phyloP scores from a whole-genome alignment of 176 grass and related monocot species.

The Eragrostis nindensis region DNA sequence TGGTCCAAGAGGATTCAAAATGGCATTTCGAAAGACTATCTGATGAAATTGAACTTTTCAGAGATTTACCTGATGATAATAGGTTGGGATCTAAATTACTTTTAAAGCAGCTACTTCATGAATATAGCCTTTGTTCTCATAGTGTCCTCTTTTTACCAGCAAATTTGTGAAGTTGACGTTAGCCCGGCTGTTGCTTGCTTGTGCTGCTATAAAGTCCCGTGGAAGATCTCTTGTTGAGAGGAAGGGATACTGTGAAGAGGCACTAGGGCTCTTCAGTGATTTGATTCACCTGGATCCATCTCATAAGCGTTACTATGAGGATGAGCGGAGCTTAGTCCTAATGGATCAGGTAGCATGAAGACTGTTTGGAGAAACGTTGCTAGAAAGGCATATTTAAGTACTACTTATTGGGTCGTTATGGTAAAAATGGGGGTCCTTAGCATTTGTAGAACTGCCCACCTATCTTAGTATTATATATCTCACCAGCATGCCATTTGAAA shows the following conservation, averaged over 20 bases:
- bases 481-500: background rate
- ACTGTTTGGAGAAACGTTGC: conserved; percentile 13
- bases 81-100: conserved; percentile 54
- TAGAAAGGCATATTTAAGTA: conserved; percentile 25
- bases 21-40: conserved; percentile 86
- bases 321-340: conserved; percentile 76
- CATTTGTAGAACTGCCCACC: background rate
- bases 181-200: conserved; percentile 72
- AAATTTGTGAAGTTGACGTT: conserved; percentile 89
- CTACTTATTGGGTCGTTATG: background rate
- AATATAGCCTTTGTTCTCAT: conserved; percentile 29
- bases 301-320: conserved; percentile 82
- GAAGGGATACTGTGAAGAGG: conserved; percentile 72
- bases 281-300: conserved; percentile 76
- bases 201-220: conserved; percentile 60
- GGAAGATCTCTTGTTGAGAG: conserved; percentile 52
- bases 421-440: background rate
- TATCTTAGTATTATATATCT: conserved; percentile 1
- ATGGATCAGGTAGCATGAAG: conserved; percentile 79
- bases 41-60: conserved; percentile 77
- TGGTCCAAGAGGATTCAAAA: conserved; percentile 48
- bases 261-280: conserved; percentile 62
- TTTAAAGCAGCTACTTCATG: conserved; percentile 26
- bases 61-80: conserved; percentile 71
- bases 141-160: conserved; percentile 49